Conservation (phyloP, 352 stramenopile genomes). For the Phytopythium chamaehyphon region DNA sequence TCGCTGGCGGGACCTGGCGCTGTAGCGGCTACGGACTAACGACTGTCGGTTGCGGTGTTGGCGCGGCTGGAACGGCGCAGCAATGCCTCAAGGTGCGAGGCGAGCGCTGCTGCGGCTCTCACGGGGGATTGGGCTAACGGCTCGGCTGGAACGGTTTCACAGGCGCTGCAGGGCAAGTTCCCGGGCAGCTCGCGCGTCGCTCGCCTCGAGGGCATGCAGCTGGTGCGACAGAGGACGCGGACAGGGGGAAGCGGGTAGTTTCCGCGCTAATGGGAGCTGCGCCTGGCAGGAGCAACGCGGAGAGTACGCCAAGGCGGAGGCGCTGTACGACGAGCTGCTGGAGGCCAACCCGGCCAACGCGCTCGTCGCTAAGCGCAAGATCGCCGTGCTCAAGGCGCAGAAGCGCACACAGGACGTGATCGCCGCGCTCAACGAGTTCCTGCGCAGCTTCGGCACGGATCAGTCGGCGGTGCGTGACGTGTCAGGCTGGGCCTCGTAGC, state of each 20-base stretch:
- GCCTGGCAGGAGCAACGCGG: conserved; percentile 35
- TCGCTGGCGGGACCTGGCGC: background rate
- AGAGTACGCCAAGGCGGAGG: conserved; percentile 51
- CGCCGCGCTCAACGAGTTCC: conserved; percentile 48
- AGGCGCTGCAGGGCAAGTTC: conserved; percentile 53
- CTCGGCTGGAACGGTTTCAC: no score
- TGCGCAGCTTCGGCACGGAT: conserved; percentile 61
- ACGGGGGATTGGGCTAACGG: background rate
- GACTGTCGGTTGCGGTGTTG: no score
- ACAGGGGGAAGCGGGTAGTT: no score
- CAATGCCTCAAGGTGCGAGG: conserved; percentile 6
- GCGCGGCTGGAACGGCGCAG: conserved; percentile 7
- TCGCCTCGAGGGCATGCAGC: conserved; percentile 50
- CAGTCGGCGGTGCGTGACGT: conserved; percentile 29
- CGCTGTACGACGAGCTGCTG: conserved; percentile 56
- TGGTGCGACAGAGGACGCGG: conserved; percentile 10
- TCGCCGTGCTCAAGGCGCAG: conserved; percentile 62
- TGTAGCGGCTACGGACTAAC: background rate
- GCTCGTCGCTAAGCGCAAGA: conserved; percentile 59
- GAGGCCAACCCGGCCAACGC: conserved; percentile 53
- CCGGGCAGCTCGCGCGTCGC: conserved; percentile 53
- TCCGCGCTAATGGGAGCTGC: background rate
- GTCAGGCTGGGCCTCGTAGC: background rate
- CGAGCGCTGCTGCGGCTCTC: no score
- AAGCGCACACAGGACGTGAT: conserved; percentile 53